Conservation (phyloP, 257 asterid genomes). For the Anisodus tanguticus region DNA sequence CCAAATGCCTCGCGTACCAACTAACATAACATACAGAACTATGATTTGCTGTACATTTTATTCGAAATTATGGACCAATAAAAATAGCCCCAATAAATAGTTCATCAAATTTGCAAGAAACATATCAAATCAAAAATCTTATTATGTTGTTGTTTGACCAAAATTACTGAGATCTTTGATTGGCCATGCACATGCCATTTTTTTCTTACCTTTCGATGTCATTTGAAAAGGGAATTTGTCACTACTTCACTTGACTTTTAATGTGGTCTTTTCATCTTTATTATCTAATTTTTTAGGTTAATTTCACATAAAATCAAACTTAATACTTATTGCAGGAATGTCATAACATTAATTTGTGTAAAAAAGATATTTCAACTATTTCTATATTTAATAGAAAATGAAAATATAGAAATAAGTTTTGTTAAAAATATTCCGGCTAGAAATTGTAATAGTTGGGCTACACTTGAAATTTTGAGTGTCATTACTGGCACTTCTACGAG, state of each 20-base stretch:
- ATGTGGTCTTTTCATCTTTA: not conserved
- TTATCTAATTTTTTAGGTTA: not conserved
- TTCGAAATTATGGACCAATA: conserved; percentile 1
- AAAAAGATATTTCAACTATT: not conserved
- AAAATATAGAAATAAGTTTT: no score
- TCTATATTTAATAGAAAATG: not conserved
- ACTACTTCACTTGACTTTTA: not conserved
- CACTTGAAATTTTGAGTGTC: no score
- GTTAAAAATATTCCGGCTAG: no score
- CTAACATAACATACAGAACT: conserved; percentile 7
- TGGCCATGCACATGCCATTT: conserved; percentile 30
- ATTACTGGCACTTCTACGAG: no score
- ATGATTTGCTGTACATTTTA: conserved; percentile 15
- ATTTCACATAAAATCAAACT: not conserved
- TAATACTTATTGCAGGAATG: not conserved
- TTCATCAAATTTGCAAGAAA: conserved; percentile 7
- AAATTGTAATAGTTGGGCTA: no score
- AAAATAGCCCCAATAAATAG: not conserved
- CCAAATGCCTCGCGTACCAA: conserved; percentile 13
- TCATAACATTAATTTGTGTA: not conserved
- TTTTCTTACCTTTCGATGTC: conserved; percentile 7
- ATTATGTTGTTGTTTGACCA: conserved; percentile 17
- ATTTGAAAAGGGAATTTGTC: not conserved
- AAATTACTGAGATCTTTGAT: conserved; percentile 12
- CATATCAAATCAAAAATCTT: conserved; percentile 20